Conservation (phyloP, 176 grass and related monocot species). For the sorghum (Sorghum bicolor) region DNA sequence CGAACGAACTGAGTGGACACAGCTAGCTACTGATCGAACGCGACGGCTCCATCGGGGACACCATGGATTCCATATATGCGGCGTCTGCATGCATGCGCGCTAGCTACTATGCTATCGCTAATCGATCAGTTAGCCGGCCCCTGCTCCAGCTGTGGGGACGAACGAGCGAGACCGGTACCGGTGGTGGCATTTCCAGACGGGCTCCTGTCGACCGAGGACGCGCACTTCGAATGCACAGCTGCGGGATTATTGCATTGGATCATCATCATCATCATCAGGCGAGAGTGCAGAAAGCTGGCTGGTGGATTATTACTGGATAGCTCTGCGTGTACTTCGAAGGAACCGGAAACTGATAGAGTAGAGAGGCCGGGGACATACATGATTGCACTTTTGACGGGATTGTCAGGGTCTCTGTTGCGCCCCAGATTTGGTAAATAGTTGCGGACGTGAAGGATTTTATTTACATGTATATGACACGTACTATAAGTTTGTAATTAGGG, state of each 20-base stretch:
- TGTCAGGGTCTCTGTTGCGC: background rate
- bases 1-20: background rate
- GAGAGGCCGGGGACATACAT: background rate
- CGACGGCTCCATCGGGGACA: constrained; percentile 10
- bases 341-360: background rate
- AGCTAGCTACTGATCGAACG: background rate
- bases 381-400: background rate
- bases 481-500: background rate
- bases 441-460: too few relatives aligned
- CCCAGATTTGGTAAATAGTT: background rate
- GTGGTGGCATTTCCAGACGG: background rate
- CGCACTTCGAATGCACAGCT: background rate
- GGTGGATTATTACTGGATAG: background rate
- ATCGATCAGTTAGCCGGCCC: background rate
- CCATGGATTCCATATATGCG: background rate
- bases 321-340: background rate
- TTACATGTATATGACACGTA: too few relatives aligned
- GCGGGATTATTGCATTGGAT: background rate
- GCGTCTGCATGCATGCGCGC: constrained; percentile 26
- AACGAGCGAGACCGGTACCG: too few relatives aligned
- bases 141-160: too few relatives aligned
- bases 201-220: background rate
- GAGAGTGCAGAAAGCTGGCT: background rate
- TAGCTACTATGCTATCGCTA: background rate
- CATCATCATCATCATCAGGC: background rate